Base-by-base conservation (phyloP, 1,139 yeast genomes). In the Pichia kudriavzevii region DNA sequence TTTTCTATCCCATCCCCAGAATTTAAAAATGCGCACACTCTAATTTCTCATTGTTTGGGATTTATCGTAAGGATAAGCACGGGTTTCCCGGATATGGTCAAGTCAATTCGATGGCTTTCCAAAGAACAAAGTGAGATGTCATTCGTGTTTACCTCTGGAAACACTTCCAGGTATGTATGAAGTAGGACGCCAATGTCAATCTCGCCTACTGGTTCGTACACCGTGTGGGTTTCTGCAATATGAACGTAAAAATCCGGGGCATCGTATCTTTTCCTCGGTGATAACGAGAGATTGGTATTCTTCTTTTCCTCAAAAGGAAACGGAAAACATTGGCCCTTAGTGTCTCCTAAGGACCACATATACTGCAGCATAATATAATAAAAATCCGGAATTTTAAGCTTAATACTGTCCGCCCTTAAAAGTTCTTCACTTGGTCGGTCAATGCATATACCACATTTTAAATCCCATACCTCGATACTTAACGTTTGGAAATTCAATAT, bases 381-480 rank as follows among this genome's bases (percentile, higher is more conserved):
- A 17, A 45, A 43, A 26, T 44, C 39, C 1, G 49, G 46, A 3
- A 43, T 36, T 28, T 44, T 43, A 11, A 46, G 28, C 3, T 47
- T 43, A 8, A 48, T 37, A 11, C 18, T 19, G 13, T 39, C 41
- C 27, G 40, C 31, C 21, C 29, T 40, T 15, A 43, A 24, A 5
- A 38, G 26, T 15, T 35, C 39, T 10, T 44, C 35, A 19, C 34
- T 40, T 12, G 50, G 14, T 4, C 26, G 22, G 22, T 47, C 52
- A 9, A 22, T 20, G 12, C 16, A 17, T 4, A 19, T 9, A 4
- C 17, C 12, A 1, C 17, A 22, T 5, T 22, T 19, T 11, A 46
- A 24, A 17, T 47, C 40, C 53, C 55, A 52, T 5, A 50, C 17
- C 6, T 44, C 32, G n/a, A 53, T 45, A 7, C 43, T 27, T 27